phyloP scores from a whole-genome alignment of 306 rosid genomes.

The Rubus idaeus region DNA sequence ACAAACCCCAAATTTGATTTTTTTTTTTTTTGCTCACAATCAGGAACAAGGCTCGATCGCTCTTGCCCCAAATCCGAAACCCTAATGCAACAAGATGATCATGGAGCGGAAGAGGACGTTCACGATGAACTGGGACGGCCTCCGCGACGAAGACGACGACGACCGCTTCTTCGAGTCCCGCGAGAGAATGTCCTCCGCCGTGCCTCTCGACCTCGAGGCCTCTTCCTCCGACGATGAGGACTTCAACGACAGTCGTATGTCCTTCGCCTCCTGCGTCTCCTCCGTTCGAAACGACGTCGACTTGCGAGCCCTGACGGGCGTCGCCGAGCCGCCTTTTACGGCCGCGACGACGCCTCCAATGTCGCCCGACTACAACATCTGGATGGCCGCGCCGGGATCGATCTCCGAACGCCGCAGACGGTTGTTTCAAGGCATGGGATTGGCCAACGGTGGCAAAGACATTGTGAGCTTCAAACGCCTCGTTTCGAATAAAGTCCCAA shows the following conservation, averaged over 20 bases:
- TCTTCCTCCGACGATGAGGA: slow-evolving; percentile 49
- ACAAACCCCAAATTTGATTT: not conserved
- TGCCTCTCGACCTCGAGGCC: slow-evolving; percentile 33
- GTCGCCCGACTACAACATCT: slow-evolving; percentile 52
- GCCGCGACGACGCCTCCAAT: not conserved
- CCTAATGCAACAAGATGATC: slow-evolving; percentile 12
- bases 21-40: not conserved
- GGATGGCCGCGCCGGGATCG: slow-evolving; percentile 79
- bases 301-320: slow-evolving; percentile 5
- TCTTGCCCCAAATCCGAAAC: not conserved
- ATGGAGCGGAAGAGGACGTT: slow-evolving; percentile 52
- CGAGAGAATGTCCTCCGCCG: slow-evolving; percentile 41
- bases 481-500: slow-evolving; percentile 17
- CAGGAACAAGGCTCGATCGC: no score
- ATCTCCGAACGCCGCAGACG: slow-evolving; percentile 54
- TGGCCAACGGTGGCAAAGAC: slow-evolving; percentile 43
- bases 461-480: slow-evolving; percentile 22
- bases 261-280: slow-evolving; percentile 59
- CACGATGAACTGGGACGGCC: slow-evolving; percentile 63
- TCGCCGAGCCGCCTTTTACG: not conserved
- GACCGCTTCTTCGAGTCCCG: slow-evolving; percentile 59
- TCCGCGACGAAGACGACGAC: slow-evolving; percentile 48
- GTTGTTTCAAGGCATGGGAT: slow-evolving; percentile 68
- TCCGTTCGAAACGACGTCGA: slow-evolving; percentile 25
- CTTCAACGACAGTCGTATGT: slow-evolving; percentile 51